phyloP scores from a whole-genome alignment of 306 rosid species.

The Cucurbita maxima region DNA sequence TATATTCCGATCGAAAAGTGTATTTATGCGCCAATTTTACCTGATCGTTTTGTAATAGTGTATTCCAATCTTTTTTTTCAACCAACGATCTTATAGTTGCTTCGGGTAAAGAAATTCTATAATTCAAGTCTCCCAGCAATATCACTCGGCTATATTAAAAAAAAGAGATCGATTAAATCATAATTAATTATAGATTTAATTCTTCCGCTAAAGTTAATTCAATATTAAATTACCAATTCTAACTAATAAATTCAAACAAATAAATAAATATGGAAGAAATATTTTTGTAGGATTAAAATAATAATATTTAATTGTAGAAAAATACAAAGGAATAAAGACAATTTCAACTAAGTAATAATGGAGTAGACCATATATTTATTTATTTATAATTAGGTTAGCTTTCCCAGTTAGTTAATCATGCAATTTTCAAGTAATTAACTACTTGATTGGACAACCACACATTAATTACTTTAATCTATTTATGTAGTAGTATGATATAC shows the following conservation, averaged over 20 bases:
- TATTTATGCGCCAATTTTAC: conserved; percentile 11
- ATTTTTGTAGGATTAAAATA: not conserved
- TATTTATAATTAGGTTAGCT: not conserved
- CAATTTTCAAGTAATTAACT: not conserved
- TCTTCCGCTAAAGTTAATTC: not conserved
- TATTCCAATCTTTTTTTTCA: conserved; percentile 39
- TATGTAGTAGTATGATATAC: not conserved
- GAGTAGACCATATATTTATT: not conserved
- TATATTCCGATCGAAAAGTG: too few species aligned
- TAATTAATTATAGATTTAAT: not conserved
- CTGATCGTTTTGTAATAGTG: conserved; percentile 66
- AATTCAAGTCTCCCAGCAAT: conserved; percentile 80
- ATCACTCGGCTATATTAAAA: conserved; percentile 46
- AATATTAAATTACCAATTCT: too few species aligned
- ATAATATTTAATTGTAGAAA: not conserved
- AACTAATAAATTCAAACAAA: not conserved
- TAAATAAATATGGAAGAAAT: not conserved
- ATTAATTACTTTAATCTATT: not conserved
- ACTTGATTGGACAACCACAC: not conserved
- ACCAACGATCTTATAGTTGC: conserved; percentile 47
- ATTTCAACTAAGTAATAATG: not conserved
- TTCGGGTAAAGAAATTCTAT: conserved; percentile 69
- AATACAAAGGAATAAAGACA: not conserved
- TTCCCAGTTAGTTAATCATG: not conserved
- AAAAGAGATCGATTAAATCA: not conserved